These are phyloP conservation scores for Dissophora globulifera DNA, from an alignment of 192 early-diverging fungal species.

Conservation along the genomic window DNA sequence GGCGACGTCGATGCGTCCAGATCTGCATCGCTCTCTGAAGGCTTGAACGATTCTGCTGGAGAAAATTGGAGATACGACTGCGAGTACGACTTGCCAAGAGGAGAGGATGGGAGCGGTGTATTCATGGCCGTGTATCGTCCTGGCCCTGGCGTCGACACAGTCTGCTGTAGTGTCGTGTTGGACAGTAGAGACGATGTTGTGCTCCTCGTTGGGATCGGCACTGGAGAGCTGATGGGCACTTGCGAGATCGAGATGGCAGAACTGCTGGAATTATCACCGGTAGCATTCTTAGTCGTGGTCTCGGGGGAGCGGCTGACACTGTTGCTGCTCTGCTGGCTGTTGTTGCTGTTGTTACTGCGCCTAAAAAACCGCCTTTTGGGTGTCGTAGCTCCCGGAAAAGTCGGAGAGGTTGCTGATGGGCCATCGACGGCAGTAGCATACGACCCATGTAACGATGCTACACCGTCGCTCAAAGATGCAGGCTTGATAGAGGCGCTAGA, in stretches of 20 bases:
- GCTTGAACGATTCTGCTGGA: background rate
- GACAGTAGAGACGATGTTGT: background rate
- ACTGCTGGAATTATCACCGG: background rate
- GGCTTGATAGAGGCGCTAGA: too few relatives aligned
- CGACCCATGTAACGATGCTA: constrained; percentile 1
- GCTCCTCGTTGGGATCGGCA: constrained; percentile 6
- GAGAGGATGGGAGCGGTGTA: constrained; percentile 20
- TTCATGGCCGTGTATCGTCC: constrained; percentile 3
- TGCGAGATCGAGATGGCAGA: background rate
- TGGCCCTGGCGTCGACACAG: background rate
- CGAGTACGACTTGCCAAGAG: constrained; percentile 18
- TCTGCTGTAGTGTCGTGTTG: background rate
- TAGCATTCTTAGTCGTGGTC: too few relatives aligned
- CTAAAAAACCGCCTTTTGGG: constrained; percentile 10
- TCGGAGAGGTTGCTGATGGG: background rate
- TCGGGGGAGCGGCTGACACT: background rate
- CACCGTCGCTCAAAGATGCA: too few relatives aligned
- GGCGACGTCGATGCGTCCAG: background rate
- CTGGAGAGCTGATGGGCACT: background rate
- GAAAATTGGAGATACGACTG: constrained; percentile 19
- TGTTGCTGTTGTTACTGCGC: constrained; percentile 1
- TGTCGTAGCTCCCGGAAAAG: background rate
- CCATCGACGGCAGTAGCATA: background rate
- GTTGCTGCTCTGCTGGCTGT: background rate
- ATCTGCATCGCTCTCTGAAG: constrained; percentile 1